phyloP scores from a whole-genome alignment of 1,284 basidiomycete genomes.

The Trametes sp. region DNA sequence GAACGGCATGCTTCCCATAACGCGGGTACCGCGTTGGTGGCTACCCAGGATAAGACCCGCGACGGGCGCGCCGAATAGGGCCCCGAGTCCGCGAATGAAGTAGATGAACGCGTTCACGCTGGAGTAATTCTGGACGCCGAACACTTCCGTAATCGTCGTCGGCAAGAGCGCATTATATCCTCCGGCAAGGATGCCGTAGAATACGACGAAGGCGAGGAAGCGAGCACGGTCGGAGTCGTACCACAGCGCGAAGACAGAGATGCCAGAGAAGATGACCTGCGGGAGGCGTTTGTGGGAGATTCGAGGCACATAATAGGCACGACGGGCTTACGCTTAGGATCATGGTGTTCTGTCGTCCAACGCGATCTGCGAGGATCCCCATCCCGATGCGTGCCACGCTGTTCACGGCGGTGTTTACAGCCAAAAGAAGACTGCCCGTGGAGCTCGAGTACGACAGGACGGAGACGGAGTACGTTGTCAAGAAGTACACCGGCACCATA shows the following conservation, averaged over 20 bases:
- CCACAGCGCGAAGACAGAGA: conserved; percentile 54
- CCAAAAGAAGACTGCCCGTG: conserved; percentile 50
- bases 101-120: conserved; percentile 51
- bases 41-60: conserved; percentile 52
- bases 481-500: conserved; percentile 52
- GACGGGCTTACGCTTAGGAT: conserved; percentile 44
- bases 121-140: conserved; percentile 51
- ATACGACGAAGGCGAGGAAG: conserved; percentile 48
- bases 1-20: conserved; percentile 12
- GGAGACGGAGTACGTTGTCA: conserved; percentile 51
- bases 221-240: conserved; percentile 45
- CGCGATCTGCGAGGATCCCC: conserved; percentile 52
- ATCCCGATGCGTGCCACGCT: conserved; percentile 50
- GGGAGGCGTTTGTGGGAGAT: neutral
- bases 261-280: conserved; percentile 50
- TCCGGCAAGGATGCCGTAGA: conserved; percentile 51
- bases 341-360: conserved; percentile 56
- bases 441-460: conserved; percentile 49
- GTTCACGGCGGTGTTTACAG: conserved; percentile 53
- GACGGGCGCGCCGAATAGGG: conserved; percentile 50
- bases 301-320: conserved; percentile 1
- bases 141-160: conserved; percentile 52
- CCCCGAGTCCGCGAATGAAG: conserved; percentile 51
- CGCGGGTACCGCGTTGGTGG: conserved; percentile 36
- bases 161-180: conserved; percentile 54